Percentiles rank a stretch among this genome's conserved stretches.
phyloP scores from a whole-genome alignment of 2,329 filamentous ascomycete genomes.

The Cladosporium velox region DNA sequence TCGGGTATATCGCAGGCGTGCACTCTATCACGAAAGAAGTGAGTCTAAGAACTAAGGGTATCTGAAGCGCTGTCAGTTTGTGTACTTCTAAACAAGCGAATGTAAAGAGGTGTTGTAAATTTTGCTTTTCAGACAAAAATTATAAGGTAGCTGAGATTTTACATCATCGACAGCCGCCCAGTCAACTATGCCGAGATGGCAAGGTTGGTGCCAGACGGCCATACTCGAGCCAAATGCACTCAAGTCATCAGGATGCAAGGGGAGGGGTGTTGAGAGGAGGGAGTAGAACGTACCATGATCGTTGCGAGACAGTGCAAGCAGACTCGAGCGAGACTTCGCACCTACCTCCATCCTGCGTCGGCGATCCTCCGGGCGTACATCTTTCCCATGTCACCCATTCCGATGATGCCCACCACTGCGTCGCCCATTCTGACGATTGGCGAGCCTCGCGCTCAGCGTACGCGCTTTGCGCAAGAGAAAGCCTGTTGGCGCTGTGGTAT shows the following conservation, averaged over 20 bases:
- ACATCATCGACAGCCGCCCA: constrained; percentile 86
- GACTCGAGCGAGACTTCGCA: constrained; percentile 23
- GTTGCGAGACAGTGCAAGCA: constrained; percentile 18
- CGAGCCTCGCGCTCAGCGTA: constrained; percentile 16
- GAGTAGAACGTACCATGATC: constrained; percentile 39
- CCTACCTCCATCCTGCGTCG: constrained; percentile 95
- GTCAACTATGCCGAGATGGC: constrained; percentile 69
- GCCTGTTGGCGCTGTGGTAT: constrained; percentile 6
- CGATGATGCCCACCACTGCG: constrained; percentile 88
- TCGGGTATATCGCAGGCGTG: constrained; percentile 92
- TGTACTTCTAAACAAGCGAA: constrained; percentile 15
- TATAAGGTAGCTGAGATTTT: constrained; percentile 97
- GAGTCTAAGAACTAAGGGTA: constrained; percentile 6
- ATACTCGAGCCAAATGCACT: constrained; percentile 99
- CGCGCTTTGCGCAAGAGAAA: not conserved
- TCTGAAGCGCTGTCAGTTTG: constrained; percentile 25
- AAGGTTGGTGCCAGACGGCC: constrained; percentile 61
- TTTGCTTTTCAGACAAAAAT: constrained; percentile 76
- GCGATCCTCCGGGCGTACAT: constrained; percentile 93
- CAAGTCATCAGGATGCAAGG: constrained; percentile 86
- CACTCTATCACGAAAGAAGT: constrained; percentile 61
- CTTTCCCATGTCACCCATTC: constrained; percentile 99
- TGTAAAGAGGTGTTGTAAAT: constrained; percentile 16
- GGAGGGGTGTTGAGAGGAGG: constrained; percentile 21
- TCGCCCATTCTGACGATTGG: constrained; percentile 55